Conservation (phyloP, 306 rosid species). For the Acacia crassicarpa region DNA sequence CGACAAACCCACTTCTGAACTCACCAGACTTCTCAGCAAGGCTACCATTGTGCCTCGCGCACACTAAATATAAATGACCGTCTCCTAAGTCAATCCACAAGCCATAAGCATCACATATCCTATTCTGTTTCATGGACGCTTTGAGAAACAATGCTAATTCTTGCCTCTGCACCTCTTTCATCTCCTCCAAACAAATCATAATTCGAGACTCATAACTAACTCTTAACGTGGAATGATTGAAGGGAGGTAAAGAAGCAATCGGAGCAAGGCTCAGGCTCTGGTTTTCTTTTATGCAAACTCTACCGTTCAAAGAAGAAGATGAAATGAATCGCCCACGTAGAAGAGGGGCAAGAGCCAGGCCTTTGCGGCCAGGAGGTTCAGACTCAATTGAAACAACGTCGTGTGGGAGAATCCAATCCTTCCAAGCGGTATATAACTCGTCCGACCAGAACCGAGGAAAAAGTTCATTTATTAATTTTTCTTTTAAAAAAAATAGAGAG, state of each 20-base stretch:
- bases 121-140: slow-evolving; percentile 51
- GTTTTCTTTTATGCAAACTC: slow-evolving; percentile 43
- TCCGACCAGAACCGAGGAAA: slow-evolving; percentile 63
- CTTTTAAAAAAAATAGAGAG: too few relatives aligned
- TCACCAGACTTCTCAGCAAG: slow-evolving; percentile 43
- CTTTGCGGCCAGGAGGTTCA: slow-evolving; percentile 15
- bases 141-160: slow-evolving; percentile 60
- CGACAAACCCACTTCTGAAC: slow-evolving; percentile 39
- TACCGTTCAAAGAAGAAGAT: slow-evolving; percentile 33
- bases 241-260: slow-evolving; percentile 39
- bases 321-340: slow-evolving; percentile 37
- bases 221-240: slow-evolving; percentile 34
- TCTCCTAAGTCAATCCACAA: slow-evolving; percentile 71
- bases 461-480: too few relatives aligned
- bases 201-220: slow-evolving; percentile 54
- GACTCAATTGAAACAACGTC: slow-evolving; percentile 48
- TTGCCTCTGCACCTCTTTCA: slow-evolving; percentile 60
- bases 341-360: slow-evolving; percentile 11
- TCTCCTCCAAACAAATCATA: slow-evolving; percentile 63
- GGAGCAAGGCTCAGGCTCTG: slow-evolving; percentile 52
- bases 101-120: slow-evolving; percentile 61
- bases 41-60: slow-evolving; percentile 42
- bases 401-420: slow-evolving; percentile 59
- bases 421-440: slow-evolving; percentile 68
- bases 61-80: slow-evolving; percentile 62